A percentile compares a stretch with the other conserved stretches of the same genome.
Evolutionary conservation across 257 asterid genomes (phyloP).

Genomic region (Vinca minor): DNA sequence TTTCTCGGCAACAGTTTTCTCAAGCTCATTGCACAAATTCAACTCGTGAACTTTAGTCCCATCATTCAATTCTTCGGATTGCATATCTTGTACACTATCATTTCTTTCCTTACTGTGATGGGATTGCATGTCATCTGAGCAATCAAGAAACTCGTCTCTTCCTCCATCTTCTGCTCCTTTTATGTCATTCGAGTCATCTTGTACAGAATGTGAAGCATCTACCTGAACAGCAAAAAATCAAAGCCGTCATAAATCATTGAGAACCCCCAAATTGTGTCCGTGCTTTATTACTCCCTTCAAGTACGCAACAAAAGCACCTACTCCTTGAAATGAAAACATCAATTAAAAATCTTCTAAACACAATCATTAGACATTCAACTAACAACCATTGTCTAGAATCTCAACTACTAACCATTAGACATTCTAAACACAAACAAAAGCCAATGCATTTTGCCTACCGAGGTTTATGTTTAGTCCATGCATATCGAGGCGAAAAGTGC

Average conservation of each 20-base stretch:
- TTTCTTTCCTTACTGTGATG: conserved; percentile 46
- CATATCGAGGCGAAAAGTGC: neutral
- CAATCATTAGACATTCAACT: too few relatives aligned
- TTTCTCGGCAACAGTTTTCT: conserved; percentile 46
- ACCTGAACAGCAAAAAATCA: conserved; percentile 3
- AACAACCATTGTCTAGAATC: neutral
- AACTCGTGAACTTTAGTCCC: conserved; percentile 35
- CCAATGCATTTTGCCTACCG: neutral
- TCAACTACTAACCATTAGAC: neutral
- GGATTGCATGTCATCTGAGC: conserved; percentile 85
- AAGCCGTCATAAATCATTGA: neutral
- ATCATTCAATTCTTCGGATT: conserved; percentile 37
- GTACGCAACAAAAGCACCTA: neutral
- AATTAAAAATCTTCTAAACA: neutral
- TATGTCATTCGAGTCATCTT: conserved; percentile 28
- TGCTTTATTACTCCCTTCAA: neutral
- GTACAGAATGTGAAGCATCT: conserved; percentile 24
- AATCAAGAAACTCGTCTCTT: conserved; percentile 91
- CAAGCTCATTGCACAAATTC: conserved; percentile 47
- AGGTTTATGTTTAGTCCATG: neutral
- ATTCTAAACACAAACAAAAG: neutral
- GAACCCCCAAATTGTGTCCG: neutral
- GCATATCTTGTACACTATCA: conserved; percentile 31
- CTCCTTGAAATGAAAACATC: neutral
- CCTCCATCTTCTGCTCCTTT: conserved; percentile 53